These are phyloP conservation scores for Fusarium fracticaudum DNA, from an alignment of 2,329 filamentous ascomycete genomes.

Conservation along the genomic window DNA sequence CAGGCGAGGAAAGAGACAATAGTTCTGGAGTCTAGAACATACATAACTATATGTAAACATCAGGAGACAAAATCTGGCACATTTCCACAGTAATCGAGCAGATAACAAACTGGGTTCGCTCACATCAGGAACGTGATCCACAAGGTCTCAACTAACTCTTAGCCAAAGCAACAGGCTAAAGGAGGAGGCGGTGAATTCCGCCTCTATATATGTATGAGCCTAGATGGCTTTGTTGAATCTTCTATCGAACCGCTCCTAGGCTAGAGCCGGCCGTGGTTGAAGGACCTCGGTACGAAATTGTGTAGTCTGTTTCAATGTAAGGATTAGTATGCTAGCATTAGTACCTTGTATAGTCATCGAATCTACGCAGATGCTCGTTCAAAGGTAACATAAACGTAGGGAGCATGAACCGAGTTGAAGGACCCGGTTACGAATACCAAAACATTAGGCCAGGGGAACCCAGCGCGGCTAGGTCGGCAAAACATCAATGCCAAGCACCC, in stretches of 20 bases:
- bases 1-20: neutral
- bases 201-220: neutral
- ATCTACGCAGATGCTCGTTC: rapidly evolving
- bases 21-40: neutral
- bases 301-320: neutral
- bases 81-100: rapidly evolving
- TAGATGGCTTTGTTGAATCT: rapidly evolving
- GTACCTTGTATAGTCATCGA: rapidly evolving
- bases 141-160: neutral
- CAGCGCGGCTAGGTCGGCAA: neutral
- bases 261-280: rapidly evolving
- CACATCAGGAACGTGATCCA: neutral
- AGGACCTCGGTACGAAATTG: rapidly evolving
- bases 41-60: neutral
- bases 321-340: neutral
- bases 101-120: neutral
- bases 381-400: neutral
- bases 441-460: neutral
- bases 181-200: rapidly evolving
- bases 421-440: neutral
- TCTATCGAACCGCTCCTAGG: rapidly evolving
- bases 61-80: neutral
- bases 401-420: neutral
- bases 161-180: neutral
- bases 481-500: neutral